These are phyloP conservation scores for Thelephora terrestris DNA, from an alignment of 1,284 basidiomycete species.

Conservation along the genomic window DNA sequence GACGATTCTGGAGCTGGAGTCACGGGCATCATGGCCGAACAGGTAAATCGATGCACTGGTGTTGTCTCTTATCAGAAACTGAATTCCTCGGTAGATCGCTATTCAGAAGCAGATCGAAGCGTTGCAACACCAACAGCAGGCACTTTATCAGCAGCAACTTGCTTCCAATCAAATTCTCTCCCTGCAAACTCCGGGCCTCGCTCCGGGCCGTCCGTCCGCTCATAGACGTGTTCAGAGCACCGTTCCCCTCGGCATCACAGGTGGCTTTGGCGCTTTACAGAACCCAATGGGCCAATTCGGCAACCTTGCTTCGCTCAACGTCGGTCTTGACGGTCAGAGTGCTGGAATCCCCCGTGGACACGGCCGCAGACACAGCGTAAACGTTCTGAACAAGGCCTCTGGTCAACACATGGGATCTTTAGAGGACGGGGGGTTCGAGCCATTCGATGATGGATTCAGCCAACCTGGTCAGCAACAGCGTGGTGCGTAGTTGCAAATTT, in stretches of 20 bases:
- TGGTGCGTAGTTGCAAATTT: not conserved
- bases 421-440: slow-evolving; percentile 35
- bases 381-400: slow-evolving; percentile 71
- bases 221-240: slow-evolving; percentile 91
- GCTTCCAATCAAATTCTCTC: slow-evolving; percentile 67
- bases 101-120: slow-evolving; percentile 87
- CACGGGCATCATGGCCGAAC: slow-evolving; percentile 81
- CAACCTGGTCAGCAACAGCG: slow-evolving; percentile 24
- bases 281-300: slow-evolving; percentile 63
- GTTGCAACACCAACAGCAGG: slow-evolving; percentile 83
- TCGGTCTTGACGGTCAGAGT: slow-evolving; percentile 57
- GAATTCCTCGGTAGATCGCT: slow-evolving; percentile 51
- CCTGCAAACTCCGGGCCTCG: slow-evolving; percentile 61
- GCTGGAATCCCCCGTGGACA: slow-evolving; percentile 72
- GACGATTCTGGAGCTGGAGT: slow-evolving; percentile 58
- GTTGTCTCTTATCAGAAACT: not conserved
- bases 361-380: slow-evolving; percentile 89
- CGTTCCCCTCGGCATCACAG: slow-evolving; percentile 48
- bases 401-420: slow-evolving; percentile 41
- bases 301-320: slow-evolving; percentile 41
- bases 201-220: slow-evolving; percentile 44
- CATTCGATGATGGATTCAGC: slow-evolving; percentile 68
- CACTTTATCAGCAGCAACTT: slow-evolving; percentile 78
- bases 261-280: slow-evolving; percentile 38
- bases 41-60: slow-evolving; percentile 37